phyloP scores from a whole-genome alignment of 345 rosid genomes.

The Abelmoschus esculentus region DNA sequence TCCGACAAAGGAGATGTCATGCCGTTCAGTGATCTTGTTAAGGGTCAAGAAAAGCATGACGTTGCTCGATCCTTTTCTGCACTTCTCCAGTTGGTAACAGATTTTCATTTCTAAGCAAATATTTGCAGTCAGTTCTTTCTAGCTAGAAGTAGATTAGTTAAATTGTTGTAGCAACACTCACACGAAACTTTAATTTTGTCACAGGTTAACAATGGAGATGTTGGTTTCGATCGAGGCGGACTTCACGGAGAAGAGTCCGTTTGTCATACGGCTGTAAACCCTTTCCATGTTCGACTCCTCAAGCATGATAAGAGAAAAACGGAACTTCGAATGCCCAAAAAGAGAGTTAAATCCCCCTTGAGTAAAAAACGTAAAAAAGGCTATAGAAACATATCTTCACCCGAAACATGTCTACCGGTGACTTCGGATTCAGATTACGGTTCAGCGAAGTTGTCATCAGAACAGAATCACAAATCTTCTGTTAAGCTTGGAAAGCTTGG shows the following conservation, averaged over 20 bases:
- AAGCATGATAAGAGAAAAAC: constrained; percentile 21
- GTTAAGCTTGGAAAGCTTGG: constrained; percentile 38
- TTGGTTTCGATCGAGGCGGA: constrained; percentile 52
- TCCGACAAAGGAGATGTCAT: constrained; percentile 22
- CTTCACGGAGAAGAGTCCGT: constrained; percentile 25
- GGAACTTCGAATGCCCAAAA: constrained; percentile 27
- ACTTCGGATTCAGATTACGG: constrained; percentile 20
- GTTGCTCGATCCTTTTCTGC: constrained; percentile 92
- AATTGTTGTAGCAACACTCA: background rate
- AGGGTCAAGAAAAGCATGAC: constrained; percentile 74
- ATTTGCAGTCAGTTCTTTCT: background rate
- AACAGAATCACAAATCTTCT: constrained; percentile 32
- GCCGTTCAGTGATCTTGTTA: constrained; percentile 60
- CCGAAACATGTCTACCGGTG: constrained; percentile 10
- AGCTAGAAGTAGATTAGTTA: background rate
- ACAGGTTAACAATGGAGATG: constrained; percentile 93
- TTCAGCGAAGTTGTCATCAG: constrained; percentile 23
- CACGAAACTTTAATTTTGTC: background rate
- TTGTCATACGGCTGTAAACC: constrained; percentile 67
- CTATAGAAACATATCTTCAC: constrained; percentile 10
- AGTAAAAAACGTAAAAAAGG: constrained; percentile 20
- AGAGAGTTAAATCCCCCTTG: constrained; percentile 55
- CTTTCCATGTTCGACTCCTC: constrained; percentile 58
- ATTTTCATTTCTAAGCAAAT: background rate
- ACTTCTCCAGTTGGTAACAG: constrained; percentile 82